phyloP scores from a whole-genome alignment of 345 rosid genomes.

The Microcos paniculata region DNA sequence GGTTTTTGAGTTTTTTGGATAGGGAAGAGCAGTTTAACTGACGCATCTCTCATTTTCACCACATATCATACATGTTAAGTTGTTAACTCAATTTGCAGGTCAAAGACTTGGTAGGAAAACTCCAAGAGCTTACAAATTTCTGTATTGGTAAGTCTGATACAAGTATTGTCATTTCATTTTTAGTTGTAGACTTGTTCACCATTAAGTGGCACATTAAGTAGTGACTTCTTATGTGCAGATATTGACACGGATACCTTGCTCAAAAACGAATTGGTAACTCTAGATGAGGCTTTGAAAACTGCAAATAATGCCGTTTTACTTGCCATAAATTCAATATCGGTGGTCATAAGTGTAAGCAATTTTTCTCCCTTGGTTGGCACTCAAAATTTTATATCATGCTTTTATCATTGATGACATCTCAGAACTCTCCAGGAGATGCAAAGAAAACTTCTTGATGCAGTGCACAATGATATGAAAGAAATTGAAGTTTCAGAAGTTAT shows the following conservation, averaged over 20 bases:
- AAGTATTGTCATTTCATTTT: neutral
- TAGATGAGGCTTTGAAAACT: slow-evolving; percentile 84
- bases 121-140: slow-evolving; percentile 59
- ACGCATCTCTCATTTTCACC: neutral
- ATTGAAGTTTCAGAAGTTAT: slow-evolving; percentile 54
- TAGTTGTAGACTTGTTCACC: slow-evolving; percentile 19
- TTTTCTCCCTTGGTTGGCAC: slow-evolving; percentile 19
- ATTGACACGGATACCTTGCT: slow-evolving; percentile 80
- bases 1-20: slow-evolving; percentile 2
- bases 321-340: slow-evolving; percentile 65
- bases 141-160: slow-evolving; percentile 58
- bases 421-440: slow-evolving; percentile 54
- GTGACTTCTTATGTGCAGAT: slow-evolving; percentile 44
- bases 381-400: neutral
- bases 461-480: slow-evolving; percentile 47
- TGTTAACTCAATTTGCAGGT: slow-evolving; percentile 55
- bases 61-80: neutral
- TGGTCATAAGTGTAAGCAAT: slow-evolving; percentile 62
- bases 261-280: slow-evolving; percentile 76
- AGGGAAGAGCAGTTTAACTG: neutral
- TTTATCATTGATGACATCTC: slow-evolving; percentile 11
- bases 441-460: slow-evolving; percentile 43
- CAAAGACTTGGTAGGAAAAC: slow-evolving; percentile 51
- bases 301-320: slow-evolving; percentile 82
- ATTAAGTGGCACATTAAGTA: slow-evolving; percentile 15